Evolutionary conservation across 176 grass and related monocot genomes (phyloP), one percentile per base, ranked within the genome.

Genomic region (Pontederia crassipes): DNA sequence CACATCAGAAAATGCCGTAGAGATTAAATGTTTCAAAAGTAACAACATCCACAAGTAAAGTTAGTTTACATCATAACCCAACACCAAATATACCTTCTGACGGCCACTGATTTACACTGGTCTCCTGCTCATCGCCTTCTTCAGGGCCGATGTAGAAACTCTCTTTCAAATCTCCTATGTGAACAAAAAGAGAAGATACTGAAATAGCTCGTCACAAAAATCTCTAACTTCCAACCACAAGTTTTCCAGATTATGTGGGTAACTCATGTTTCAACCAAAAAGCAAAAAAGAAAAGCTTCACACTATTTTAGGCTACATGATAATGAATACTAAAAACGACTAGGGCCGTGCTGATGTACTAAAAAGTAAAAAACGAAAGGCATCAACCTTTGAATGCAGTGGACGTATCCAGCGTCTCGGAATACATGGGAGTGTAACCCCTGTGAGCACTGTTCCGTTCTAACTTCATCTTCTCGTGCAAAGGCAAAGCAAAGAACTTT

Each of bases 81-180:
- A 40, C 32, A 40, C 32, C 32, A 40, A 40, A 40, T 40, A 35
- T 82, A 95, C 86, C 90, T 73, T 86, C 20, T 27, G 74, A 67
- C 56, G 83, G 91, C 86, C 80, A 90, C 52, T 87, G 75, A 78
- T 84, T 89, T 32, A 58, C 11, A 74, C 75, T 67, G 17, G 62
- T 80, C 46, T 57, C 61, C 40, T 12, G 14, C 78, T 65, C 65
- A 18, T 45, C 17, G 7, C 74, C 76, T 60, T 40, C 57, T 3
- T 55, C 70, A 15, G 56, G 52, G 17, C 90, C 79, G 45, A 89
- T 86, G 54, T 95, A 81, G 72, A 95, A 82, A 75, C 73, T 90
- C 74, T 95, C 83, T 62, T 90, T 95, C 54, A 79, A 75, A 61
- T 90, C 86, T 46, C 86, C 86, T 95, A 50, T 70, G 15, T 48